Conservation (phyloP, 352 stramenopile genomes). For the Phytophthora brassicae region DNA sequence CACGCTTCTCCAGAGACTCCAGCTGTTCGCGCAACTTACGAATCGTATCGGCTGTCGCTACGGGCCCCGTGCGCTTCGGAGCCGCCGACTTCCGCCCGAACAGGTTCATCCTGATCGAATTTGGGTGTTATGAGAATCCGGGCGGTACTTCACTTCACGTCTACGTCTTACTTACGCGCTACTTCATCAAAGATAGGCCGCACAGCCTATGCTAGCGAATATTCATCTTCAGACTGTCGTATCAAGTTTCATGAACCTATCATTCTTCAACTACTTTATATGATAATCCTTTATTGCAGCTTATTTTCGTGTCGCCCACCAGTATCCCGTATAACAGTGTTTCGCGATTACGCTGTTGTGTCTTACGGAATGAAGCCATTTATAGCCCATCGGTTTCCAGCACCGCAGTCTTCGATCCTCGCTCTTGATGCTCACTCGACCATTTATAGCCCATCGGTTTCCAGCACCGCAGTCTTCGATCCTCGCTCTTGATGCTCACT, state of each 20-base stretch:
- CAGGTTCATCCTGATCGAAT: constrained; percentile 68
- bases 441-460: constrained; percentile 23
- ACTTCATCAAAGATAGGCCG: no score
- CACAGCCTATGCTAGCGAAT: no score
- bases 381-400: constrained; percentile 16
- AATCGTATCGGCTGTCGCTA: constrained; percentile 88
- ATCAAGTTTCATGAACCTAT: no score
- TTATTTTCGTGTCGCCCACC: no score
- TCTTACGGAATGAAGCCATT: no score
- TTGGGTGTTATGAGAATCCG: constrained; percentile 11
- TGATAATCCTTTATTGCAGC: no score
- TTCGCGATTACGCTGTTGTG: no score
- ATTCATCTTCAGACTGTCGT: no score
- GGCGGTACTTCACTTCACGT: constrained; percentile 6
- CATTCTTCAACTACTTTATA: no score
- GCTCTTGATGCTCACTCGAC: constrained; percentile 21
- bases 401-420: constrained; percentile 1
- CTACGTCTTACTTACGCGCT: background rate
- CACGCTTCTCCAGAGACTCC: constrained; percentile 92
- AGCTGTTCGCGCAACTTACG: constrained; percentile 89
- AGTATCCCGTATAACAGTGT: no score
- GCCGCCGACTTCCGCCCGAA: constrained; percentile 80
- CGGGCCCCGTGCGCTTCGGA: constrained; percentile 48
- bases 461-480: background rate
- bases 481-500: constrained; percentile 16